Evolutionary conservation across 2,329 filamentous ascomycete genomes (phyloP), one percentile per base, ranked within the genome.

Genomic region (Arthrobotrys pseudoclavata): DNA sequence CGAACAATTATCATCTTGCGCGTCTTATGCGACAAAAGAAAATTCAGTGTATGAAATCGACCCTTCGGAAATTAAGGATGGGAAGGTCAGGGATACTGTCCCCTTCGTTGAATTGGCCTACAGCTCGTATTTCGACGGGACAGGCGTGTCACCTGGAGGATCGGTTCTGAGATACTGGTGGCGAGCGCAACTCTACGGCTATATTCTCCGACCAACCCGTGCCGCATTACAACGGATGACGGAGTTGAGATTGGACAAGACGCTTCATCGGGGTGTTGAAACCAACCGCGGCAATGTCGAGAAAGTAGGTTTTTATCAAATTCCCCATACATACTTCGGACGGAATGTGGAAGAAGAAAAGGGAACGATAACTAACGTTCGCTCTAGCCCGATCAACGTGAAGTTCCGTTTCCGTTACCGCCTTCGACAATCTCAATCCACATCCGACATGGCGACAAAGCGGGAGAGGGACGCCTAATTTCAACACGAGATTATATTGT

Each of bases 111-210:
- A 47, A 18, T 31, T 69, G 60, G 72, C 66, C 6, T 52, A 70
- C 31, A 57, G 55, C 15, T 66, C 72, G 12, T 76, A 70, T 24
- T 37, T 76, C 50, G 22, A n/a, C 26, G 72, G 53, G 12, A 31
- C 37, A 4, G 72, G 53, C 48, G 47, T 76, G 2, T 7, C 29
- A 4, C 66, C 72, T 40, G 62, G 66, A 15, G 72, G 72, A 4
- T 62, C 72, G n/a, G 34, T 70, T 18, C 6, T 76, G 34, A 66
- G 72, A 70, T 76, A 76, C 60, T 76, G 72, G 72, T 76, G 72
- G 72, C 72, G 72, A 18, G 60, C 66, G 5, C 72, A 76, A n/a
- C 66, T 76, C 10, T 76, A 76, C 34, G 72, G 66, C 26, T 76
- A 66, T 18, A 52, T 76, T 20, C 67, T 76, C 22, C 66, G 72